Base-by-base conservation (phyloP, 345 rosid species). In the Melaleuca quinquenervia region DNA sequence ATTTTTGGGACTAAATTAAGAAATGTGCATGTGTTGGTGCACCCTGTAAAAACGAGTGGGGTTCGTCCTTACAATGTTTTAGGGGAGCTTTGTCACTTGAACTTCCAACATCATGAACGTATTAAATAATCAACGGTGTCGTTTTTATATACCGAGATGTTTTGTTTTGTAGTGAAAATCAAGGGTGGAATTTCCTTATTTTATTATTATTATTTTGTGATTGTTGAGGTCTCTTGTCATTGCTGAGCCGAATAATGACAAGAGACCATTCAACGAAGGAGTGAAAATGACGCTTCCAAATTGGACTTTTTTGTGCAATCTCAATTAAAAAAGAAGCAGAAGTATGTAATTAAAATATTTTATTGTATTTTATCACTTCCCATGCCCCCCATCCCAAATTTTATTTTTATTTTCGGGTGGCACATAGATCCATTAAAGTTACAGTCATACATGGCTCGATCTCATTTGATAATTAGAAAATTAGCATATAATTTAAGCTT, bases 81-180 rank as follows among this genome's bases (percentile, higher is more conserved):
- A 86, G 86, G 94, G 93, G 89, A 87, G 87, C 52, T 32, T 88
- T 91, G 94, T 91, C 91, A 18, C 90, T 91, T 70, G 84, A 86
- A 85, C 85, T 80, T 87, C 90, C 90, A 76, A 90, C 94, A 87
- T 86, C 85, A 70, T 87, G 15, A 14, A 29, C 36, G 20, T 58
- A 52, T 8, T 54, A 52, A 83, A 70, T 5, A 83, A 20, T 54
- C 5, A 16, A 83, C 24, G 2, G 45, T 13, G 18, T 6, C 14
- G 53, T 9, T 85, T 75, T 27, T 51, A 51, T 49, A 75, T 74
- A 41, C 15, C 26, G 15, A 52, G 44, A n/a, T 85, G 83, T 85
- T 85, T 51, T 85, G 76, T 78, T 75, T 14, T n/a, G 29, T 52
- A 22, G 29, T 1, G 27, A 29, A 32, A 32, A 21, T 11, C 20